Evolutionary conservation across 768 basidiomycete species (phyloP).

Genomic region (Lactarius psammicola): DNA sequence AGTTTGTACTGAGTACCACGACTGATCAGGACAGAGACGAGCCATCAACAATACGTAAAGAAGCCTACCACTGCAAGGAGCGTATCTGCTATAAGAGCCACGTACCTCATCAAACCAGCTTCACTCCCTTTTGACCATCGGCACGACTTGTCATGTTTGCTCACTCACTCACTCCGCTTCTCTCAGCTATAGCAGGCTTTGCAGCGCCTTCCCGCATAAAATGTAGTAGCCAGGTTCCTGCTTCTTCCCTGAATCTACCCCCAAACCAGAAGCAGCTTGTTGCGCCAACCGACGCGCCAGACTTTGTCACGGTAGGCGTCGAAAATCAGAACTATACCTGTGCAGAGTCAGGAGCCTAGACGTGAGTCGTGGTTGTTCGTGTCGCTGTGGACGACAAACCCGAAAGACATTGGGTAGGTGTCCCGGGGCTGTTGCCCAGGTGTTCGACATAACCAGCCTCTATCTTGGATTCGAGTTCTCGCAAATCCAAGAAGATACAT

Average conservation of each 20-base stretch:
- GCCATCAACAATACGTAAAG: too few relatives aligned
- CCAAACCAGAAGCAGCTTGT: background rate
- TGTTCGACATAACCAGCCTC: background rate
- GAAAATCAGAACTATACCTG: conserved; percentile 19
- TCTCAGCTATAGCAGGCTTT: background rate
- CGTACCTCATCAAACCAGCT: too few relatives aligned
- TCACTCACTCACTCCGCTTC: background rate
- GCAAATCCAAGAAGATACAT: background rate
- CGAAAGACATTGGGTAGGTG: background rate
- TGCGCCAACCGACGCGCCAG: background rate
- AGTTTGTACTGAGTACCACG: too few relatives aligned
- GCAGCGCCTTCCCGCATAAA: background rate
- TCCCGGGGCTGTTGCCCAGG: background rate
- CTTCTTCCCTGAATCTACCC: background rate
- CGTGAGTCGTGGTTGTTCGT: background rate
- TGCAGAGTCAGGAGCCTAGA: background rate
- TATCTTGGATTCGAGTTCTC: background rate
- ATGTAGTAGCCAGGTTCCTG: background rate
- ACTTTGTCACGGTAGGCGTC: background rate
- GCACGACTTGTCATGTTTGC: background rate
- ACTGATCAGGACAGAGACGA: too few relatives aligned
- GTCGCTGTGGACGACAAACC: too few relatives aligned
- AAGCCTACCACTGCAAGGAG: too few relatives aligned
- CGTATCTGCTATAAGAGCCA: too few relatives aligned
- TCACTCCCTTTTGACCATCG: background rate